A percentile compares a stretch with the other conserved stretches of the same genome.
Evolutionary conservation across 371 early-diverging fungal genomes (phyloP).

Genomic region (Syncephalastrum monosporum): DNA sequence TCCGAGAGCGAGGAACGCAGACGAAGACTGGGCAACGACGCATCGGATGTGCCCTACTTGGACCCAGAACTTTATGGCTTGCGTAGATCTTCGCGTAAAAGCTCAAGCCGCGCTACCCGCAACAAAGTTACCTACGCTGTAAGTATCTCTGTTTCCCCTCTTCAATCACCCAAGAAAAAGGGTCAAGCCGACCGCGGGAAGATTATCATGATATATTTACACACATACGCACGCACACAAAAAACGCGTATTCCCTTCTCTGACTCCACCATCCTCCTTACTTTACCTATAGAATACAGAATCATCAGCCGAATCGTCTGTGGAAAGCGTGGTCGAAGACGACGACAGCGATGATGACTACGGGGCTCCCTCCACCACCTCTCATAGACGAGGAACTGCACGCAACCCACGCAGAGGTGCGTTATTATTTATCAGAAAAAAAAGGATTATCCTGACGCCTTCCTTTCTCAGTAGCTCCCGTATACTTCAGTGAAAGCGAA

Average conservation of each 20-base stretch:
- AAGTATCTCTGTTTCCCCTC: slow-evolving; percentile 5
- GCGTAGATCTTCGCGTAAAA: slow-evolving; percentile 27
- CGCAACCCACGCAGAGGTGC: slow-evolving; percentile 4
- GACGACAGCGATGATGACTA: slow-evolving; percentile 24
- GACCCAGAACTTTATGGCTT: slow-evolving; percentile 38
- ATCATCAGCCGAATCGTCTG: slow-evolving; percentile 7
- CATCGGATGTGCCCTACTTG: slow-evolving; percentile 15
- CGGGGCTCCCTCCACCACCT: slow-evolving; percentile 2
- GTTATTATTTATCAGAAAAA: not conserved
- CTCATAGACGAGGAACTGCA: slow-evolving; percentile 2
- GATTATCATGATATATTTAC: not conserved
- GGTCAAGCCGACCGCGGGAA: too few species aligned
- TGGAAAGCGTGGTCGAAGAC: slow-evolving; percentile 5
- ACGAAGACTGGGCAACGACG: slow-evolving; percentile 5
- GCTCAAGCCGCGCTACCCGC: not conserved
- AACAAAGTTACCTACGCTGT: slow-evolving; percentile 6
- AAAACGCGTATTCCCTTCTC: not conserved
- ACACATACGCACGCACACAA: too few species aligned
- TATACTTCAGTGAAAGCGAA: slow-evolving; percentile 2
- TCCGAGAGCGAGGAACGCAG: slow-evolving; percentile 21
- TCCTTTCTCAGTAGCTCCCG: not conserved
- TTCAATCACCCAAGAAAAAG: too few species aligned
- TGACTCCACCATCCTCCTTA: not conserved
- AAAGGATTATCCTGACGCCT: slow-evolving; percentile 5
- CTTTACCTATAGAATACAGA: not conserved